These are phyloP conservation scores for Crepidotus variabilis DNA, from an alignment of 768 basidiomycete species.

Conservation along the genomic window DNA sequence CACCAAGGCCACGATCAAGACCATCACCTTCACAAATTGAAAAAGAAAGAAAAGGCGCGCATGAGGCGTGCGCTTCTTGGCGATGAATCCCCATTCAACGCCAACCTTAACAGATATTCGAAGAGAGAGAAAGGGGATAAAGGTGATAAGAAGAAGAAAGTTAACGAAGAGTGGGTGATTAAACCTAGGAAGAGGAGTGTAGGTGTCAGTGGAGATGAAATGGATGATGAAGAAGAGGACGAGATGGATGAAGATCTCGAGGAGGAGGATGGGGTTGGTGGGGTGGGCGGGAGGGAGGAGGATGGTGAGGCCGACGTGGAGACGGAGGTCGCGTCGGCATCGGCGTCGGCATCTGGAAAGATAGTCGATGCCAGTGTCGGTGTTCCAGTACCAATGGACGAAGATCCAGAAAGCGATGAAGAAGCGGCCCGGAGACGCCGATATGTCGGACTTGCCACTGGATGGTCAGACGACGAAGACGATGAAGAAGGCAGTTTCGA, in stretches of 20 bases:
- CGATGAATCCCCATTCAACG: slow-evolving; percentile 30
- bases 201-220: slow-evolving; percentile 57
- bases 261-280: slow-evolving; percentile 39
- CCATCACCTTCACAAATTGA: slow-evolving; percentile 14
- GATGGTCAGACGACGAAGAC: slow-evolving; percentile 57
- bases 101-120: slow-evolving; percentile 1
- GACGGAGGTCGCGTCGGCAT: neutral
- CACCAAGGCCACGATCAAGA: too few species aligned
- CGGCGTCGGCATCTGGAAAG: slow-evolving; percentile 1
- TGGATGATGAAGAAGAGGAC: slow-evolving; percentile 60
- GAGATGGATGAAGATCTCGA: slow-evolving; percentile 55
- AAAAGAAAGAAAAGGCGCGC: slow-evolving; percentile 39
- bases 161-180: slow-evolving; percentile 63
- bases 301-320: slow-evolving; percentile 18
- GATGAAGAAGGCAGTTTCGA: slow-evolving; percentile 79
- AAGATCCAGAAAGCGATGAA: slow-evolving; percentile 25
- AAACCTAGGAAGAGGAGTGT: slow-evolving; percentile 68
- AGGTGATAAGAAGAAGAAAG: slow-evolving; percentile 11
- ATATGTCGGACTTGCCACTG: slow-evolving; percentile 65
- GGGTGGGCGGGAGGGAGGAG: slow-evolving; percentile 23
- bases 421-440: slow-evolving; percentile 17
- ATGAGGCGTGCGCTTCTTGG: slow-evolving; percentile 59
- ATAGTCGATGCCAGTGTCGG: neutral
- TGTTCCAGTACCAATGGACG: slow-evolving; percentile 21
- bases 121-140: slow-evolving; percentile 26